A percentile compares a stretch with the other conserved stretches of the same genome.
Evolutionary conservation across 2,329 filamentous ascomycete species (phyloP).

Genomic region (Cordyceps cicadae): DNA sequence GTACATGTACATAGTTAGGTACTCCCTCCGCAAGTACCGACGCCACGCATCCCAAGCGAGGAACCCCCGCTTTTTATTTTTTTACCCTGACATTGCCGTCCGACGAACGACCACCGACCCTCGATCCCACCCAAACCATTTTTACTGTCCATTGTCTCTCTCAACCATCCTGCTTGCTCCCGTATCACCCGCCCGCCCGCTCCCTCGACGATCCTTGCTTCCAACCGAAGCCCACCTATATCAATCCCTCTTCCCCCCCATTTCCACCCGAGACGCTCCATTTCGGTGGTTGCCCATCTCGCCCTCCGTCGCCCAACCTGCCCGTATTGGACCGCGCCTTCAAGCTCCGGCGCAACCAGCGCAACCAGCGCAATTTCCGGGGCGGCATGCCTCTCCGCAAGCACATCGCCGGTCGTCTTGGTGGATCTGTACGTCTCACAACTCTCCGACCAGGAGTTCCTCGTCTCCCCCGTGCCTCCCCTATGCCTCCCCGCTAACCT

Average conservation of each 20-base stretch:
- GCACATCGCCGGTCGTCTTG: conserved; percentile 36
- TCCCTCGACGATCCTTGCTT: not conserved
- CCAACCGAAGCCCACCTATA: not conserved
- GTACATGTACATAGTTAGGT: too few species aligned
- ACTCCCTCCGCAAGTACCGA: too few species aligned
- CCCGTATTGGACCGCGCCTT: conserved; percentile 1
- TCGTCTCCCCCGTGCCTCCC: conserved; percentile 1
- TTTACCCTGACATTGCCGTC: not conserved
- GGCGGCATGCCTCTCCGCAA: conserved; percentile 31
- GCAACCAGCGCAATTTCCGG: conserved; percentile 14
- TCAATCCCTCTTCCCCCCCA: not conserved
- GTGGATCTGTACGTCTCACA: conserved; percentile 33
- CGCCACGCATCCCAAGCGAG: not conserved
- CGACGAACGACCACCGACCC: too few species aligned
- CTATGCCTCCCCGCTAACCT: conserved; percentile 12
- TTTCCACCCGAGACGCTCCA: not conserved
- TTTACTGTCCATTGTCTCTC: not conserved
- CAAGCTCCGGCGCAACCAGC: conserved; percentile 4
- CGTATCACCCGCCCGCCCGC: not conserved
- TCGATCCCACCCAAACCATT: not conserved
- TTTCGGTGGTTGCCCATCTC: not conserved
- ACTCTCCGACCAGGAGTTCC: conserved; percentile 3
- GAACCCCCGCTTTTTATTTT: not conserved
- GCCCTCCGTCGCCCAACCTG: not conserved
- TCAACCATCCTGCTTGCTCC: not conserved